Percentiles rank a stretch among this genome's conserved stretches.
These are phyloP conservation scores for Wickerhamomyces ciferrii DNA, from an alignment of 805 yeast genomes.

Conservation along the genomic window DNA sequence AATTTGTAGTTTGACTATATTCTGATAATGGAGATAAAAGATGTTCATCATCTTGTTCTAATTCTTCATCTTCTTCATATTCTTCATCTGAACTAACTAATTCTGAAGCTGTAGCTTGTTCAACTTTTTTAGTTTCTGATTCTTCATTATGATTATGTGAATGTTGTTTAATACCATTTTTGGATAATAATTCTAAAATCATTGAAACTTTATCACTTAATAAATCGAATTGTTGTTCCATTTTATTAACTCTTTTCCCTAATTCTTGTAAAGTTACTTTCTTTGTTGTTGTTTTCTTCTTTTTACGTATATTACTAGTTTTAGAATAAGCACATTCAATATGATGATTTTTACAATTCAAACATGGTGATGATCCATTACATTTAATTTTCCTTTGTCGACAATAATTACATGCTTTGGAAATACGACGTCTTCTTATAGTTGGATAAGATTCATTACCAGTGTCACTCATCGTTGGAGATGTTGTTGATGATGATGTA, in stretches of 20 bases:
- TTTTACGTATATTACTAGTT: slow-evolving; percentile 16
- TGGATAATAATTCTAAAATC: slow-evolving; percentile 3
- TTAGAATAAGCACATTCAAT: slow-evolving; percentile 68
- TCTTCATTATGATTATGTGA: no score
- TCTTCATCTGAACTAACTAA: not conserved
- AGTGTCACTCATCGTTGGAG: not conserved
- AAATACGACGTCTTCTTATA: slow-evolving; percentile 27
- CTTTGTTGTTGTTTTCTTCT: slow-evolving; percentile 12
- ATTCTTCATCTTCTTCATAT: not conserved
- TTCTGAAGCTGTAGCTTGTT: not conserved
- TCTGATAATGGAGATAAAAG: not conserved
- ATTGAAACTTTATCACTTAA: slow-evolving; percentile 8
- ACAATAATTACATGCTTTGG: slow-evolving; percentile 35
- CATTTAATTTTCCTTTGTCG: slow-evolving; percentile 37
- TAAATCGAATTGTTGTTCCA: slow-evolving; percentile 12
- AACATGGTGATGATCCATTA: slow-evolving; percentile 44
- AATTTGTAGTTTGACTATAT: not conserved
- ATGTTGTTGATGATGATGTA: not conserved
- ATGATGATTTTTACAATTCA: slow-evolving; percentile 80
- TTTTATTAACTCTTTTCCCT: slow-evolving; percentile 15
- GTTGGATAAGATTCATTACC: slow-evolving; percentile 1
- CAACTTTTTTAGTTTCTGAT: not conserved
- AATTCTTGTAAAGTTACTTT: slow-evolving; percentile 18
- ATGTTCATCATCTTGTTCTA: not conserved
- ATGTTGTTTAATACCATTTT: not conserved